Conservation (phyloP, 2,329 filamentous ascomycete species). For the Hymenoscyphus scutula region DNA sequence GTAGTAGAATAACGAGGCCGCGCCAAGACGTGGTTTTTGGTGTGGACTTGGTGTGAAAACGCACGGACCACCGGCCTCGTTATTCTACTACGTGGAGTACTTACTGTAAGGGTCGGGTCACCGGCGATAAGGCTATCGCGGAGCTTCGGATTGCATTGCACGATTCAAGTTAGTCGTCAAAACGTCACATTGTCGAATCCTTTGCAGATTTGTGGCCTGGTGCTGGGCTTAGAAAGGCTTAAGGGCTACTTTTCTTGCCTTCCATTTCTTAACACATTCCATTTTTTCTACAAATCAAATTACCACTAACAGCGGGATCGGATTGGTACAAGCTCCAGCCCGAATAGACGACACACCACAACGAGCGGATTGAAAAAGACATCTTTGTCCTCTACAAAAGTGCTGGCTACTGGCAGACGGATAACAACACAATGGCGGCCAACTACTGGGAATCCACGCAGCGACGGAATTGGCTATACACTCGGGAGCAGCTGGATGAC, state of each 20-base stretch:
- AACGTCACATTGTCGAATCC: background rate
- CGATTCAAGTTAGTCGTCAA: background rate
- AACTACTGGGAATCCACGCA: slow-evolving; percentile 98
- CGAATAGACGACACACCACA: background rate
- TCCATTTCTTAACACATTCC: too few species aligned
- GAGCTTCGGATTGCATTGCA: too few species aligned
- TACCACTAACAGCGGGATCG: background rate
- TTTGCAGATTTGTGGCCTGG: background rate
- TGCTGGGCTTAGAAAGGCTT: background rate
- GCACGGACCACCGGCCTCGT: too few species aligned
- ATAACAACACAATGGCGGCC: slow-evolving; percentile 40
- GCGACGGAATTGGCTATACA: slow-evolving; percentile 85
- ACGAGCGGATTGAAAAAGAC: background rate
- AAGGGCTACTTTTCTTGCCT: background rate
- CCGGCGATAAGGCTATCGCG: too few species aligned
- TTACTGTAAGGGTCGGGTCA: too few species aligned
- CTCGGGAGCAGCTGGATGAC: slow-evolving; percentile 73
- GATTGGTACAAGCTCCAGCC: background rate
- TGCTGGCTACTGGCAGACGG: background rate
- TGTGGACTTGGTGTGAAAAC: too few species aligned
- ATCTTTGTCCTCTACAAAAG: background rate
- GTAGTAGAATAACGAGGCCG: too few species aligned
- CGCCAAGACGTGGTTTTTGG: too few species aligned
- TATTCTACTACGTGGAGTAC: too few species aligned
- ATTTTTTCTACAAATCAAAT: background rate